Evolutionary conservation across 2,329 filamentous ascomycete genomes (phyloP).

Genomic region (Ceratocystis ficicola): DNA sequence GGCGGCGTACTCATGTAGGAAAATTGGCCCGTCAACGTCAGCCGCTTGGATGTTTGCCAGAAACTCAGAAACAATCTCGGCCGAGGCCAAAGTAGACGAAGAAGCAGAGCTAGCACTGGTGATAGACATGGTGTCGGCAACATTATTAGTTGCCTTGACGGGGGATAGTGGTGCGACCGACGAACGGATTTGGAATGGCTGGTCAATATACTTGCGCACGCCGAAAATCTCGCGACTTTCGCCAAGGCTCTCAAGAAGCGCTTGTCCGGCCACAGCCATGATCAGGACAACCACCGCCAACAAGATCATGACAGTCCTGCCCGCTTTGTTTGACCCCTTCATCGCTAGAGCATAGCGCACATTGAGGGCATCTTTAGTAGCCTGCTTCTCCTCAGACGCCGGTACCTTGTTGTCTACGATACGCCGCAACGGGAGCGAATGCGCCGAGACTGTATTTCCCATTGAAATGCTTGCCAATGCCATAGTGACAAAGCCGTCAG

Average conservation of each 20-base stretch:
- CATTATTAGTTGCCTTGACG: constrained; percentile 9
- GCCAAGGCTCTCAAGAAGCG: constrained; percentile 52
- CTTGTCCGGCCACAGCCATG: constrained; percentile 50
- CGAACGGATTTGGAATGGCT: constrained; percentile 17
- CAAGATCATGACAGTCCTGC: constrained; percentile 40
- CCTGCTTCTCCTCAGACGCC: constrained; percentile 30
- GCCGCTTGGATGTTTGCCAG: constrained; percentile 16
- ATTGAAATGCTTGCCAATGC: constrained; percentile 74
- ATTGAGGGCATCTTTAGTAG: not conserved
- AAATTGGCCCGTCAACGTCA: constrained; percentile 11
- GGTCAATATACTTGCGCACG: constrained; percentile 19
- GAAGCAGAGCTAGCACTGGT: not conserved
- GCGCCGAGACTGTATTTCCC: constrained; percentile 65
- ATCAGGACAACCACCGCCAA: constrained; percentile 43
- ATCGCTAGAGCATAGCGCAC: constrained; percentile 59
- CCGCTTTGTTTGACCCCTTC: constrained; percentile 42
- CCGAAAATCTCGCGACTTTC: constrained; percentile 41
- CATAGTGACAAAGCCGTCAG: constrained; percentile 33
- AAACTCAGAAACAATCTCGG: constrained; percentile 15
- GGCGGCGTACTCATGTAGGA: constrained; percentile 15
- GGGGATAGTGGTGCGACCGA: constrained; percentile 18
- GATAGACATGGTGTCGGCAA: not conserved
- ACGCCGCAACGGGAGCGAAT: constrained; percentile 58
- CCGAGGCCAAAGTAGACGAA: constrained; percentile 1
- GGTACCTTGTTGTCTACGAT: constrained; percentile 30